phyloP scores from a whole-genome alignment of 169 alveolate genomes.

The Plasmodium falciparum region DNA sequence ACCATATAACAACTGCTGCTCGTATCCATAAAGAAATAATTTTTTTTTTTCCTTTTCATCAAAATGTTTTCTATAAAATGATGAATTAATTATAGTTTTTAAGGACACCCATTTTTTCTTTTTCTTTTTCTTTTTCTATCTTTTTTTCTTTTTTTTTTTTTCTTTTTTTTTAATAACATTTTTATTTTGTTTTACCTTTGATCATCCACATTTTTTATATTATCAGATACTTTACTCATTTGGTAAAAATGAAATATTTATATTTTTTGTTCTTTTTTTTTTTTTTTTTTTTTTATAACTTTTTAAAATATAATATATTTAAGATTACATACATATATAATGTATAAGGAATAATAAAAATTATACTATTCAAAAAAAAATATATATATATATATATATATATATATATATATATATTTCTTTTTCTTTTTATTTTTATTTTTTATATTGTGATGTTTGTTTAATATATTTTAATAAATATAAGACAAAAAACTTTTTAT shows the following conservation, averaged over 20 bases:
- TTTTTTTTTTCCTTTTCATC: conserved; percentile 71
- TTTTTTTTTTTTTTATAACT: neutral
- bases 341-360: no score
- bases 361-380: no score
- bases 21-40: conserved; percentile 65
- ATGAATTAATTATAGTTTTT: conserved; percentile 2
- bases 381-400: no score
- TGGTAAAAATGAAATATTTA: conserved; percentile 14
- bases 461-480: no score
- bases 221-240: conserved; percentile 54
- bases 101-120: conserved; percentile 1
- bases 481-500: no score
- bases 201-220: conserved; percentile 45
- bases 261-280: no score
- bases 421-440: no score
- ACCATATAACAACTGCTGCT: conserved; percentile 66
- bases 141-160: conserved; percentile 2
- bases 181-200: conserved; percentile 39
- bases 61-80: conserved; percentile 43
- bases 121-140: neutral
- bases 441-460: no score
- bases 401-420: no score
- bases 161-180: neutral
- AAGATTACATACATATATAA: no score
- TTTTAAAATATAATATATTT: no score